Base-by-base conservation (phyloP, 306 rosid genomes). In the Ormosia emarginata region DNA sequence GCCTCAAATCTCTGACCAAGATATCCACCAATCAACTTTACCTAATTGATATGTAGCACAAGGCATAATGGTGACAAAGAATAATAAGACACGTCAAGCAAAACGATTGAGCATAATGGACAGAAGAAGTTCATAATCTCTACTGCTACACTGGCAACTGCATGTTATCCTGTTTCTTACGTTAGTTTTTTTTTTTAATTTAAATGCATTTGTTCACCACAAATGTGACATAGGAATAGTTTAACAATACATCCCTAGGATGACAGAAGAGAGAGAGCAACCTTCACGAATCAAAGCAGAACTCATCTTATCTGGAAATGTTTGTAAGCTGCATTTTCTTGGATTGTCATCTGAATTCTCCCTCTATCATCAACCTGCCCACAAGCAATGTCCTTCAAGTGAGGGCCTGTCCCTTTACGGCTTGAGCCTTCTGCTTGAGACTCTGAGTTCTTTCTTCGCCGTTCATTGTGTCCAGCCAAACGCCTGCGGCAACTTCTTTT, bases 211-310 rank as follows among this genome's bases (percentile, higher is more conserved):
- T 40, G 13, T 29, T 18, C 34, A 40, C 36, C 5, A 67, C 4
- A 30, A 14, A 62, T 15, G 30, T 30, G 29, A 44, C 36, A 66
- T 30, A 41, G 36, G 46, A 30, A 32, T 5, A 37, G 30, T n/a
- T 36, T 64, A 4, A 30, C 14, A 79, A 64, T 50, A 30, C 69
- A 86, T 59, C 71, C 55, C 41, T 41, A 67, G 59, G 67, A 70
- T 90, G 94, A 90, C 94, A 90, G 93, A 92, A 89, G 94, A 90
- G 93, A 90, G 97, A 71, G 90, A 92, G 97, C 93, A 79, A 66
- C 73, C 15, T 80, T 52, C 36, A 14, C 7, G 13, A 24, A 56
- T 6, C 1, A 64, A 37, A 69, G 14, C n/a, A 78, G 17, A 44
- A 67, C 86, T 88, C 72, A 90, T 81, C 80, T 84, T 79, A 88